Evolutionary conservation across 2,329 filamentous ascomycete species (phyloP).

Genomic region (Ceratocystis cubensis): DNA sequence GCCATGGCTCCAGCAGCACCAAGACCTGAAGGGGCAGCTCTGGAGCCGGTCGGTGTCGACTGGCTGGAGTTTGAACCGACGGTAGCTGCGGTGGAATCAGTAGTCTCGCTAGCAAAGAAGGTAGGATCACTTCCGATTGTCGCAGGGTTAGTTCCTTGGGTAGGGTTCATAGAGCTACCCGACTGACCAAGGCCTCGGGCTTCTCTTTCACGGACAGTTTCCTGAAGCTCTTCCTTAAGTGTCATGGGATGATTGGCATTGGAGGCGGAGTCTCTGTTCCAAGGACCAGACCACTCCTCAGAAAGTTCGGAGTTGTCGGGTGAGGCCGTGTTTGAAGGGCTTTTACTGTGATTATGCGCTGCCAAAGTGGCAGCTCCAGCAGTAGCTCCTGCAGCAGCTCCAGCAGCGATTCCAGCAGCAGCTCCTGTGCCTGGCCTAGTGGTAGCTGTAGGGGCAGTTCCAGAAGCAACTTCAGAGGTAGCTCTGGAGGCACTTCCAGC

Average conservation of each 20-base stretch:
- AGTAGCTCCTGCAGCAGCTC: slow-evolving; percentile 1
- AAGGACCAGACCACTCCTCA: slow-evolving; percentile 20
- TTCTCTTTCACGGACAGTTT: slow-evolving; percentile 18
- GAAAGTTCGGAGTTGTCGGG: slow-evolving; percentile 14
- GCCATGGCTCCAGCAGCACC: neutral
- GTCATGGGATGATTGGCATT: neutral
- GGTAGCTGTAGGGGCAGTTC: neutral
- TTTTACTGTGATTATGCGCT: neutral
- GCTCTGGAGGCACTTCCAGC: neutral
- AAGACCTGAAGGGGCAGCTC: neutral
- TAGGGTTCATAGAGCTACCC: neutral
- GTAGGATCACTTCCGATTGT: slow-evolving; percentile 10
- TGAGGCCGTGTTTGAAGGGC: neutral
- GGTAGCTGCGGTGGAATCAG: slow-evolving; percentile 11
- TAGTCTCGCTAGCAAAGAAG: slow-evolving; percentile 14
- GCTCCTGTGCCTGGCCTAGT: neutral
- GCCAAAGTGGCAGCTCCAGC: neutral
- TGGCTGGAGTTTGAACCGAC: slow-evolving; percentile 13
- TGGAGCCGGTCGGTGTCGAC: slow-evolving; percentile 1
- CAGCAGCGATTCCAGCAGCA: neutral
- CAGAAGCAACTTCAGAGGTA: neutral
- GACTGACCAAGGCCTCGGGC: neutral
- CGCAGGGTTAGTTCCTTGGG: slow-evolving; percentile 14
- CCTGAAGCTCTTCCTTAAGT: slow-evolving; percentile 20
- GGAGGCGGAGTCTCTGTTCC: slow-evolving; percentile 10